Evolutionary conservation across 768 basidiomycete genomes (phyloP).

Genomic region (Amylocystis lapponica): DNA sequence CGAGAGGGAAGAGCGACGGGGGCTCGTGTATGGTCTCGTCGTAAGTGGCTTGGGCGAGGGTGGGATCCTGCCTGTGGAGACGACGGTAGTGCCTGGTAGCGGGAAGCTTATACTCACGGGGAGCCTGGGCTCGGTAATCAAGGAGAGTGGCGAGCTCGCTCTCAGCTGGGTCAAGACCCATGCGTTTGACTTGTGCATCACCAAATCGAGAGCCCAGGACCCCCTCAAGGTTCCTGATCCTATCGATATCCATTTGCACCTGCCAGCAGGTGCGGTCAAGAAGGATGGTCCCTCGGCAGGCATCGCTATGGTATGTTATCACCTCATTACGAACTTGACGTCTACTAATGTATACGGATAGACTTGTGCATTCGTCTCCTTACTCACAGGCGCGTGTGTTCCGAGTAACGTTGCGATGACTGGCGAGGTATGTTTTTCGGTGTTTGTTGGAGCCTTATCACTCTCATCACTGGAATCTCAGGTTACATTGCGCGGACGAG

Average conservation of each 20-base stretch:
- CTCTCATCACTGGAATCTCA: constrained; percentile 14
- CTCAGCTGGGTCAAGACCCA: constrained; percentile 90
- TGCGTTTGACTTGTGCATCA: constrained; percentile 75
- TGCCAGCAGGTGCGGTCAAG: constrained; percentile 87
- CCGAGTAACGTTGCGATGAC: constrained; percentile 81
- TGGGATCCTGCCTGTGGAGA: constrained; percentile 81
- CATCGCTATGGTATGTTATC: constrained; percentile 65
- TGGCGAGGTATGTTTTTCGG: constrained; percentile 57
- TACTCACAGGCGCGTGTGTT: constrained; percentile 72
- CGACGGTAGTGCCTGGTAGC: constrained; percentile 67
- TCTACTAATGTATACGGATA: constrained; percentile 19
- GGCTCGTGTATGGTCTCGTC: constrained; percentile 81
- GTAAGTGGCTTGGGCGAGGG: constrained; percentile 88
- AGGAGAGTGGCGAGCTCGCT: constrained; percentile 86
- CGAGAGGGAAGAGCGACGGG: constrained; percentile 66
- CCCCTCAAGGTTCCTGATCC: constrained; percentile 66
- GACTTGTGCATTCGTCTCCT: constrained; percentile 83
- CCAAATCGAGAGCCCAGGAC: constrained; percentile 61
- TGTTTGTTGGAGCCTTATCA: neutral
- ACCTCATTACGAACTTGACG: neutral
- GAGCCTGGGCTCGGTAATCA: constrained; percentile 81
- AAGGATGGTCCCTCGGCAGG: constrained; percentile 94
- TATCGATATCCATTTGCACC: constrained; percentile 83
- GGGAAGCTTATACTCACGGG: constrained; percentile 78
- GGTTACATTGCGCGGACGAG: constrained; percentile 79